phyloP scores from a whole-genome alignment of 2,329 filamentous ascomycete species.

The Fusarium sp. region DNA sequence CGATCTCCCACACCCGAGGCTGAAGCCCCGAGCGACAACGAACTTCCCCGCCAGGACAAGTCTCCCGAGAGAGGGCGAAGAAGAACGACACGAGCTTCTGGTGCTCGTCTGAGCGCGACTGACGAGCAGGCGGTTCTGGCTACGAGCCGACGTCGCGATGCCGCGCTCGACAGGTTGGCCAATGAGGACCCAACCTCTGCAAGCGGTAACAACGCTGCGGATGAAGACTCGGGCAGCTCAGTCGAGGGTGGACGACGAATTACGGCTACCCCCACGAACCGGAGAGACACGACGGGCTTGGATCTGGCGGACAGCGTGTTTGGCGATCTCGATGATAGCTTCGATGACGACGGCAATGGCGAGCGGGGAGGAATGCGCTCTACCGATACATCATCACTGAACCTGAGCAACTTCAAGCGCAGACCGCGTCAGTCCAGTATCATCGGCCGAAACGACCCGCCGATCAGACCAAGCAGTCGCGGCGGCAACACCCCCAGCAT shows the following conservation, averaged over 20 bases:
- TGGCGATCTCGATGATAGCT: slow-evolving; percentile 58
- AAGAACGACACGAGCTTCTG: slow-evolving; percentile 42
- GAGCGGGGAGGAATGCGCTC: slow-evolving; percentile 52
- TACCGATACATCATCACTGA: slow-evolving; percentile 60
- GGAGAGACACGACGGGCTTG: slow-evolving; percentile 60
- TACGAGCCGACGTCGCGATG: slow-evolving; percentile 50
- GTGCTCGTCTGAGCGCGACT: slow-evolving; percentile 29
- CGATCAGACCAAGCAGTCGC: slow-evolving; percentile 66
- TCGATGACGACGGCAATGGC: slow-evolving; percentile 51
- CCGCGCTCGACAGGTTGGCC: slow-evolving; percentile 52
- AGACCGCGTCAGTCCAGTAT: slow-evolving; percentile 63
- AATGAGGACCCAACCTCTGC: slow-evolving; percentile 50
- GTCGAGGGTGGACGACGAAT: slow-evolving; percentile 54
- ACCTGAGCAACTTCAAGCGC: slow-evolving; percentile 60
- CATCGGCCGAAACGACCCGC: slow-evolving; percentile 62
- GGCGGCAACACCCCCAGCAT: slow-evolving; percentile 61
- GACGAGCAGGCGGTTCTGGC: slow-evolving; percentile 45
- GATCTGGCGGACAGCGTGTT: slow-evolving; percentile 63
- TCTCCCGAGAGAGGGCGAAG: slow-evolving; percentile 41
- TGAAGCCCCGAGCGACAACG: slow-evolving; percentile 25
- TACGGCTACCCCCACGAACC: slow-evolving; percentile 49
- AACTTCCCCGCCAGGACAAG: slow-evolving; percentile 18
- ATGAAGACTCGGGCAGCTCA: slow-evolving; percentile 48
- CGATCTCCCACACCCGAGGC: slow-evolving; percentile 33
- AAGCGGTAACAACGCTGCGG: slow-evolving; percentile 41